Conservation (phyloP, 1,284 basidiomycete species). For the Ceratorhiza oryzae-sativae region DNA sequence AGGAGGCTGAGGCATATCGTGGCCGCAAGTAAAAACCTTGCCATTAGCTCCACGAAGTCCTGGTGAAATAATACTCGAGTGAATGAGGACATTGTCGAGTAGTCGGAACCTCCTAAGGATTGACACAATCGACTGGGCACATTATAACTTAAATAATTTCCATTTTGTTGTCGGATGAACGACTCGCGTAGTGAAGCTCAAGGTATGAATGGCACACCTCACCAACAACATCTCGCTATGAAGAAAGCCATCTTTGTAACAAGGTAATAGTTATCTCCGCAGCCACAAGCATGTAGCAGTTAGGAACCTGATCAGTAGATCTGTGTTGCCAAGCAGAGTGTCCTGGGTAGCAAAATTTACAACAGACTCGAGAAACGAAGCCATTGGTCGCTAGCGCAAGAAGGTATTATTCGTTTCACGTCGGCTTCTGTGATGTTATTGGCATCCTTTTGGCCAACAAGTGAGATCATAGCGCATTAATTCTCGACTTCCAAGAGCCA, state of each 20-base stretch:
- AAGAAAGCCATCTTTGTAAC: background rate
- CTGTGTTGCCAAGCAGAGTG: background rate
- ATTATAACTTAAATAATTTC: too few species aligned
- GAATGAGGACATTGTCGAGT: background rate
- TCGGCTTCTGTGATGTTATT: background rate
- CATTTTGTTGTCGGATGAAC: too few species aligned
- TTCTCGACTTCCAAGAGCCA: background rate
- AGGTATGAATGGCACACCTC: background rate
- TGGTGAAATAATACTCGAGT: background rate
- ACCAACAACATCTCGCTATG: background rate
- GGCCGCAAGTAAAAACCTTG: background rate
- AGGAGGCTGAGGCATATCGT: background rate
- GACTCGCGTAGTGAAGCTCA: background rate
- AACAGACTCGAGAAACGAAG: background rate
- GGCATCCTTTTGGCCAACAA: background rate
- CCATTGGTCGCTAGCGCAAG: background rate
- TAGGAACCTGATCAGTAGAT: background rate
- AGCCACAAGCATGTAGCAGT: background rate
- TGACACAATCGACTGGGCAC: background rate
- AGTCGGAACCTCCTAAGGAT: background rate
- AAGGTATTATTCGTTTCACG: background rate
- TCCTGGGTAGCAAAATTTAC: background rate
- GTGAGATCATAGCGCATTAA: background rate
- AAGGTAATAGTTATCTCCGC: background rate
- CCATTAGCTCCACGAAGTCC: background rate